Conservation (phyloP, 192 early-diverging fungal species). For the Backusella circina region DNA sequence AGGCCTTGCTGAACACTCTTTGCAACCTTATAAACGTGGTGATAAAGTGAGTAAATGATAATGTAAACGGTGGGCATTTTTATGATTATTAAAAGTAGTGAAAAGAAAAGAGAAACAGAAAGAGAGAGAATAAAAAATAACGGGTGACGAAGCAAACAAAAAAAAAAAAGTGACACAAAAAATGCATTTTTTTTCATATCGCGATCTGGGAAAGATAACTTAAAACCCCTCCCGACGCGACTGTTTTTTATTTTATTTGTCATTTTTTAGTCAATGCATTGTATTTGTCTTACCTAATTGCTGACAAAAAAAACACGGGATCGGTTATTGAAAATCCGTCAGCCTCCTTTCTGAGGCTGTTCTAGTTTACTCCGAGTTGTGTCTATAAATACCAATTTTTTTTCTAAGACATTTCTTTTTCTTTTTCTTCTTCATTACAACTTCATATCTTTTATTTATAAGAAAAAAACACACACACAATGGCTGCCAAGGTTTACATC, state of each 20-base stretch:
- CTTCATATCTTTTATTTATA: not conserved
- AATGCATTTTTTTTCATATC: not conserved
- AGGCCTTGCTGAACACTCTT: slow-evolving; percentile 63
- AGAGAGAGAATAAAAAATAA: not conserved
- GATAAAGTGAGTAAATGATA: slow-evolving; percentile 42
- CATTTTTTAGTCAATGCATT: not conserved
- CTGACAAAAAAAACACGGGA: not conserved
- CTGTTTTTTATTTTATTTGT: not conserved
- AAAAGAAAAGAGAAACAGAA: slow-evolving; percentile 6
- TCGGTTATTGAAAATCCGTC: not conserved
- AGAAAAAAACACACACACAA: not conserved
- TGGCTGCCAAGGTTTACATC: slow-evolving; percentile 28
- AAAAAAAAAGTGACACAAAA: not conserved
- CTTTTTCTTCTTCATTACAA: slow-evolving; percentile 2
- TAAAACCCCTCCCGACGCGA: not conserved
- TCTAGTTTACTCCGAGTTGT: not conserved
- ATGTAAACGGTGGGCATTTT: slow-evolving; percentile 33
- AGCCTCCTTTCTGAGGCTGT: not conserved
- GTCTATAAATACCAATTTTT: not conserved
- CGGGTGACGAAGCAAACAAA: not conserved
- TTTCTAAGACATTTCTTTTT: not conserved
- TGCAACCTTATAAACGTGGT: slow-evolving; percentile 70
- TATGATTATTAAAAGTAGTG: not conserved
- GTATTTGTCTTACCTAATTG: not conserved
- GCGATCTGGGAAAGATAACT: not conserved